These are phyloP conservation scores for Debaryomyces castellii DNA, from an alignment of 805 yeast species.

Conservation along the genomic window DNA sequence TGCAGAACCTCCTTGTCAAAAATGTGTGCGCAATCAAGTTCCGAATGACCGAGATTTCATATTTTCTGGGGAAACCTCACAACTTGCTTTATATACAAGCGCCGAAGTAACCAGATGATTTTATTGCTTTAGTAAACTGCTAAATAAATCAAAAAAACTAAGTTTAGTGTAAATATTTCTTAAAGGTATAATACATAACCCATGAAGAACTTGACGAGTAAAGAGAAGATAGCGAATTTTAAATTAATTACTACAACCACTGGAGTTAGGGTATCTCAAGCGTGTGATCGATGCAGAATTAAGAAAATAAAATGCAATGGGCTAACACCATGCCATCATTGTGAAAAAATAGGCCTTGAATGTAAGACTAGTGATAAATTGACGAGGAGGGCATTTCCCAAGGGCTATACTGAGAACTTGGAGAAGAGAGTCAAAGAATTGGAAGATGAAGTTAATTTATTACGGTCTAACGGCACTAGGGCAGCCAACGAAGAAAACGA, in stretches of 20 bases:
- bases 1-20: too few relatives aligned
- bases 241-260: slow-evolving; percentile 38
- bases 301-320: slow-evolving; percentile 80
- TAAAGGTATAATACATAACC: neutral
- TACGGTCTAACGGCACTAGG: neutral
- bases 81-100: neutral
- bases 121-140: neutral
- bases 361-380: slow-evolving; percentile 74
- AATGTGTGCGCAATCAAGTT: neutral
- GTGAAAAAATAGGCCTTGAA: slow-evolving; percentile 60
- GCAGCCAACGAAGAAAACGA: neutral
- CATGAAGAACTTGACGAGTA: neutral
- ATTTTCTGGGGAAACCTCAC: neutral
- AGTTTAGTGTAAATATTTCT: neutral
- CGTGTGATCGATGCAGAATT: slow-evolving; percentile 78
- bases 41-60: neutral
- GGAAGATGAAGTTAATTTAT: slow-evolving; percentile 52
- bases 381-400: slow-evolving; percentile 75
- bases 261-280: slow-evolving; percentile 65
- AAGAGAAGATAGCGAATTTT: slow-evolving; percentile 25
- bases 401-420: slow-evolving; percentile 75
- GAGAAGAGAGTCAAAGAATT: slow-evolving; percentile 61
- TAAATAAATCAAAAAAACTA: neutral
- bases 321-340: slow-evolving; percentile 66
- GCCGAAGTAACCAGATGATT: neutral